Evolutionary conservation across 2,329 filamentous ascomycete genomes (phyloP).

Genomic region (Fusarium sp.): DNA sequence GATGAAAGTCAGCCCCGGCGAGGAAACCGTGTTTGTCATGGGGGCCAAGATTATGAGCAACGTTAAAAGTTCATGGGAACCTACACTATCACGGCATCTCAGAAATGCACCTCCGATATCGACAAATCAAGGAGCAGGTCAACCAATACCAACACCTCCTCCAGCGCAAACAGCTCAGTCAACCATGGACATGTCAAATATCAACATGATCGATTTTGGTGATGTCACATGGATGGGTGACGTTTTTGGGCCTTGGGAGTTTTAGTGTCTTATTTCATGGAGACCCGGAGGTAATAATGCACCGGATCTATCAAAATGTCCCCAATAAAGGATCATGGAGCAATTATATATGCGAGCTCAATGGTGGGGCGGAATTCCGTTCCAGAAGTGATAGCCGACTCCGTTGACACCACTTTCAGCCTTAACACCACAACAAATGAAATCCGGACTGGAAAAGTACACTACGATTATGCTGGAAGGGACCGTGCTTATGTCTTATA

Average conservation of each 20-base stretch:
- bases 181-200: conserved; percentile 38
- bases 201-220: conserved; percentile 49
- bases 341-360: not conserved
- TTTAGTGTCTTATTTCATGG: conserved; percentile 31
- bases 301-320: not conserved
- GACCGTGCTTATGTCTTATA: conserved; percentile 12
- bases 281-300: not conserved
- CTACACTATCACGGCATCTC: conserved; percentile 48
- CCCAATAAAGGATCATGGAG: not conserved
- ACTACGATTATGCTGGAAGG: conserved; percentile 4
- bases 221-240: conserved; percentile 56
- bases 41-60: conserved; percentile 54
- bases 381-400: conserved; percentile 16
- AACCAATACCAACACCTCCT: conserved; percentile 21
- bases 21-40: conserved; percentile 51
- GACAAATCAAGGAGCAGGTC: conserved; percentile 42
- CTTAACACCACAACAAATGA: conserved; percentile 9
- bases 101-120: conserved; percentile 48
- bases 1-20: conserved; percentile 45
- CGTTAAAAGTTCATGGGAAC: conserved; percentile 53
- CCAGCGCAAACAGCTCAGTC: conserved; percentile 15
- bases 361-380: conserved; percentile 21
- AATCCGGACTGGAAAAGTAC: conserved; percentile 8
- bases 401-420: conserved; percentile 31
- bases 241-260: conserved; percentile 55